phyloP scores from a whole-genome alignment of 495 filamentous ascomycete species.

The Lasiosphaeris hirsuta region DNA sequence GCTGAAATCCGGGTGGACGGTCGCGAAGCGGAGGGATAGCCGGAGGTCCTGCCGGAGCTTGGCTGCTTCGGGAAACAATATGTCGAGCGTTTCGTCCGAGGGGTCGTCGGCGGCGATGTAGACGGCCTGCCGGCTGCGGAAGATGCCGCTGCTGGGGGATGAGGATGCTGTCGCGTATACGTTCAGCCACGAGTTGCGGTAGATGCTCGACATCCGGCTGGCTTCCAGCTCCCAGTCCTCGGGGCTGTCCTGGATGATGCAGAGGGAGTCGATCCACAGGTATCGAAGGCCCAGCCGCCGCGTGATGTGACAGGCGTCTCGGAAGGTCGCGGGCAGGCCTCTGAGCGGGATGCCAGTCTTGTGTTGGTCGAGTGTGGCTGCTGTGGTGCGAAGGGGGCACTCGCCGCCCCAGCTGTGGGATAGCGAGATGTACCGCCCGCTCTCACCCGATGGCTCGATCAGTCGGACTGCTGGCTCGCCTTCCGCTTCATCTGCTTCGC shows the following conservation, averaged over 20 bases:
- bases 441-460: background rate
- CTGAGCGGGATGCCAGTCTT: slow-evolving; percentile 7
- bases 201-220: slow-evolving; percentile 15
- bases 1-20: background rate
- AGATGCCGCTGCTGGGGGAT: background rate
- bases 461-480: background rate
- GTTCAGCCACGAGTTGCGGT: slow-evolving; percentile 21
- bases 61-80: background rate
- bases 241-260: slow-evolving; percentile 14
- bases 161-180: slow-evolving; percentile 15
- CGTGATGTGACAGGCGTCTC: slow-evolving; percentile 28
- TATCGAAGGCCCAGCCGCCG: slow-evolving; percentile 14
- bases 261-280: slow-evolving; percentile 28
- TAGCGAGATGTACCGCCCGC: slow-evolving; percentile 12
- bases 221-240: slow-evolving; percentile 10
- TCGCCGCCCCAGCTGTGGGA: slow-evolving; percentile 17
- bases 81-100: background rate
- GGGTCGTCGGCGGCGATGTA: background rate
- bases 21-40: background rate
- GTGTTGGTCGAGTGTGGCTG: slow-evolving; percentile 3
- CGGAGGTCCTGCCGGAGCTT: background rate
- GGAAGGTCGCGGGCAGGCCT: slow-evolving; percentile 22
- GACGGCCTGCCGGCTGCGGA: background rate
- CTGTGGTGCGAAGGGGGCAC: slow-evolving; percentile 5
- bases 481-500: background rate